Conservation (phyloP, 2,329 filamentous ascomycete species). For the Aureobasidium vineae region DNA sequence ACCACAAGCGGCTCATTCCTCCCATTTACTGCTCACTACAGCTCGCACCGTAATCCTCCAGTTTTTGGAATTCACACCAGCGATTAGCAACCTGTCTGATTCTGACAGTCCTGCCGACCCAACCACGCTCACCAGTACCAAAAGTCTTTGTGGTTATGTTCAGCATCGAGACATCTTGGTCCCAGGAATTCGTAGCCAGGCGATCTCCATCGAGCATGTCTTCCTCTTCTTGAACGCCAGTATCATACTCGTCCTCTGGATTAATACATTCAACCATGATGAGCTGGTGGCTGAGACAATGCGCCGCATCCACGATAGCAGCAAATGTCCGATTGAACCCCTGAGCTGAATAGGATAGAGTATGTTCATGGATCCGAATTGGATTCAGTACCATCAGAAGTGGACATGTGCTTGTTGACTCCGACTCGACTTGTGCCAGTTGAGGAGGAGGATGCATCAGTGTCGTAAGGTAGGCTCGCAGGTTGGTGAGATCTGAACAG, state of each 20-base stretch:
- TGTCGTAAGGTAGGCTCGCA: conserved; percentile 69
- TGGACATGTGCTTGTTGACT: conserved; percentile 34
- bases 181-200: conserved; percentile 40
- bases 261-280: conserved; percentile 45
- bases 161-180: conserved; percentile 48
- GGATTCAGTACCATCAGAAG: conserved; percentile 64
- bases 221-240: conserved; percentile 4
- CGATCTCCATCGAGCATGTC: conserved; percentile 12
- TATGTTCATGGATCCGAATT: conserved; percentile 63
- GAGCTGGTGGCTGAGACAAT: conserved; percentile 39
- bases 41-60: not conserved
- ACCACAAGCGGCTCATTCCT: not conserved
- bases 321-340: conserved; percentile 65
- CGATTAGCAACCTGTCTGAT: conserved; percentile 44
- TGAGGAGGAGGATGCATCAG: not conserved
- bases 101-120: conserved; percentile 51
- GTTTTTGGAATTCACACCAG: conserved; percentile 43
- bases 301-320: conserved; percentile 60
- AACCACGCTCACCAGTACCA: conserved; percentile 42
- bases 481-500: conserved; percentile 69
- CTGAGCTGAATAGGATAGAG: conserved; percentile 73
- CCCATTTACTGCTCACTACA: not conserved
- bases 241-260: conserved; percentile 16
- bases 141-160: conserved; percentile 48
- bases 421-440: not conserved